Conservation (phyloP, 2,329 filamentous ascomycete genomes). For the Aspergillus hiratsukae region DNA sequence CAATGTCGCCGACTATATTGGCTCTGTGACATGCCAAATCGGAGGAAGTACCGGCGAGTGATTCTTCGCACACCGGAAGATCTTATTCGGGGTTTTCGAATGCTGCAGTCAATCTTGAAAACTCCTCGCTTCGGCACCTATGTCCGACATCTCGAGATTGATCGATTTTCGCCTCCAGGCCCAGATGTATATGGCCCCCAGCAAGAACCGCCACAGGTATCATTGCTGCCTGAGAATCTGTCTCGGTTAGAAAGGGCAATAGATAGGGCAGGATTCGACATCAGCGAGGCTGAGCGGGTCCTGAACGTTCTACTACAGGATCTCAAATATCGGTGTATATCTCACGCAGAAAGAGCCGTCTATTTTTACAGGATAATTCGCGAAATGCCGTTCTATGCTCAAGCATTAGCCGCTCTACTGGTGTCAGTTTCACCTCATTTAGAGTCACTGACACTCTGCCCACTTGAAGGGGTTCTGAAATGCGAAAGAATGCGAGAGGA, state of each 20-base stretch:
- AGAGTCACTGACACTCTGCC: no score
- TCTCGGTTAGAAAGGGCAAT: not conserved
- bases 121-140: not conserved
- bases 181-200: no score
- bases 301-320: not conserved
- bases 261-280: not conserved
- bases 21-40: not conserved
- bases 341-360: not conserved
- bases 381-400: no score
- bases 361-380: no score
- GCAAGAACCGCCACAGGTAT: not conserved
- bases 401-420: no score
- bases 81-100: not conserved
- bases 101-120: not conserved
- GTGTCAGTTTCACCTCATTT: no score
- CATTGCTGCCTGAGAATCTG: not conserved
- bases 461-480: no score
- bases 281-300: not conserved
- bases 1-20: not conserved
- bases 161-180: no score
- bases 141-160: not conserved
- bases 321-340: not conserved
- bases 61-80: not conserved
- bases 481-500: no score
- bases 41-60: not conserved